Base-by-base conservation (phyloP, 805 yeast genomes). In the Lachancea thermotolerans region DNA sequence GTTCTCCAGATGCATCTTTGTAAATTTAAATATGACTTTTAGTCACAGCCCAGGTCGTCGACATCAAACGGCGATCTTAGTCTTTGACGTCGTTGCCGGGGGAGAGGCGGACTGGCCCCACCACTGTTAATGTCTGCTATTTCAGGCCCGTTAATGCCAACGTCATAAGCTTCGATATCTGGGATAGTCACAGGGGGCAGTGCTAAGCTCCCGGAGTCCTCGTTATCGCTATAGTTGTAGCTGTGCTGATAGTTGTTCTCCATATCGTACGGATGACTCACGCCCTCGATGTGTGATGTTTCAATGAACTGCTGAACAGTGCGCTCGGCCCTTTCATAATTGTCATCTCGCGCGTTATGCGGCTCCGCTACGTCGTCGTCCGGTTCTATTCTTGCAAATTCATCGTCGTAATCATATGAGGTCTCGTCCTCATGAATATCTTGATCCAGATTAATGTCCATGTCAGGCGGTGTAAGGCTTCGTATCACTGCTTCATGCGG, bases 401-500 rank as follows among this genome's bases (percentile, higher is more conserved):
- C 65, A 21, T 58, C 60, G 28, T 60, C 68, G 15, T 65, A 65
- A 41, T 68, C 73, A 29, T 66, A 71, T 1, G 67, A 59, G 35
- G 39, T 41, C 27, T 60, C 64, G 47, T 70, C 74, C 9, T 70
- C 71, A 47, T 33, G 42, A 71, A 75, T 54, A 2, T 69, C 68
- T 5, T 72, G 79, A 58, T 78, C 82, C 38, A 73, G 56, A 51
- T 75, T 74, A 4, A 46, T 16, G 18, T 46, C 39, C 39, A 55
- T 40, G 32, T 43, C 30, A 21, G 42, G 38, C 6, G 39, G 17
- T 12, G 45, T 32, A 12, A 37, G 28, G 2, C 15, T 31, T 4
- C 15, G 33, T 11, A 33, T 16, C 14, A 29, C 7, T 15, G 17
- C 15, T 18, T 30, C 21, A 7, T n/a, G 28, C 16, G 28, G 15